Percentiles rank a stretch among this genome's conserved stretches.
These are phyloP conservation scores for Didymella pinodella DNA, from an alignment of 2,329 filamentous ascomycete species.

Conservation along the genomic window DNA sequence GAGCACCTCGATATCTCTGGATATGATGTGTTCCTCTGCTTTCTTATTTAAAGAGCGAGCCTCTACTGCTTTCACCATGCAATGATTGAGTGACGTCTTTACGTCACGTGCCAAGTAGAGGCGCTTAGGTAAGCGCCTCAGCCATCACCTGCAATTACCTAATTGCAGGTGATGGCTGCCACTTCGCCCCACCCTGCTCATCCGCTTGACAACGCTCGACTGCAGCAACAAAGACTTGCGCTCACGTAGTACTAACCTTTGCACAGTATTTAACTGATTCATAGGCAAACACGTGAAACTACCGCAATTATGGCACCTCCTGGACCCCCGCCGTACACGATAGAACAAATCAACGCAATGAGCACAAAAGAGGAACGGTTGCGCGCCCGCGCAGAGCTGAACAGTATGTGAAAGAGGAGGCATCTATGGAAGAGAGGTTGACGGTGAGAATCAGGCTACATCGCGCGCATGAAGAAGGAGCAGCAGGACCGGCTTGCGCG, in stretches of 20 bases:
- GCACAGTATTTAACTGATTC: constrained; percentile 14
- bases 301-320: constrained; percentile 31
- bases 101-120: constrained; percentile 2
- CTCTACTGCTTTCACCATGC: neutral
- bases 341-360: constrained; percentile 36
- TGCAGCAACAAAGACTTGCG: constrained; percentile 17
- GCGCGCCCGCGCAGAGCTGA: constrained; percentile 37
- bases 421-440: constrained; percentile 7
- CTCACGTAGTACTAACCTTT: constrained; percentile 23
- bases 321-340: constrained; percentile 39
- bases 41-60: no score
- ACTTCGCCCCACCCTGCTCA: constrained; percentile 10
- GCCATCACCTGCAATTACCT: no score
- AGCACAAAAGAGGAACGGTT: constrained; percentile 30
- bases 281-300: constrained; percentile 12
- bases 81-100: neutral
- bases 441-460: constrained; percentile 29
- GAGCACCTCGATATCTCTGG: no score
- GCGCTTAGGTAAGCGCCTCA: no score
- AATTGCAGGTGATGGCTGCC: neutral
- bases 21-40: no score
- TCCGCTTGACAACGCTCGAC: constrained; percentile 1
- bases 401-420: constrained; percentile 35
- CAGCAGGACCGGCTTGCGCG: constrained; percentile 24
- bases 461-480: constrained; percentile 33